These are phyloP conservation scores for Seminavis robusta DNA, from an alignment of 108 stramenopile genomes.

Conservation along the genomic window DNA sequence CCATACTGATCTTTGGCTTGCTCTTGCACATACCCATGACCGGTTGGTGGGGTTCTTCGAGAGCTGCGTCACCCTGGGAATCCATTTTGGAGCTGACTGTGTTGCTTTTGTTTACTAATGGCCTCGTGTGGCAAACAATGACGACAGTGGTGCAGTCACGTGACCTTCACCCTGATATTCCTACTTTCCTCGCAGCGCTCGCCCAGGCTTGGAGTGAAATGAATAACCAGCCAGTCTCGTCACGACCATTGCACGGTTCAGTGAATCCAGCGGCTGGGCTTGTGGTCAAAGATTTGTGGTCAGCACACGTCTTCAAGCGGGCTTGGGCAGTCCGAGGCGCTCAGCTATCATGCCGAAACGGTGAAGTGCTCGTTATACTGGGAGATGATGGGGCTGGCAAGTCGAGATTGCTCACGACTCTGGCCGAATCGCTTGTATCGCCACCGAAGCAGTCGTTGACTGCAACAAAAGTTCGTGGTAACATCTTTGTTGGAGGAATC, in stretches of 20 bases:
- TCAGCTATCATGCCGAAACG: constrained; percentile 63
- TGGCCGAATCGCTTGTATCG: constrained; percentile 62
- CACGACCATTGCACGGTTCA: constrained; percentile 44
- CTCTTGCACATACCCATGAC: constrained; percentile 6
- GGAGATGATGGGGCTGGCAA: constrained; percentile 80
- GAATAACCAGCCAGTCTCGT: constrained; percentile 10
- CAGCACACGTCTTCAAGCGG: constrained; percentile 64
- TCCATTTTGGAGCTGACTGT: constrained; percentile 58
- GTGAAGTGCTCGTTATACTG: constrained; percentile 69
- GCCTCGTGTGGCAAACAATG: constrained; percentile 39
- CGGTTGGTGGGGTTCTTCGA: too few species aligned
- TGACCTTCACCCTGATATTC: constrained; percentile 20
- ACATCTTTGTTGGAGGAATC: constrained; percentile 58
- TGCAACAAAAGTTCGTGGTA: constrained; percentile 66
- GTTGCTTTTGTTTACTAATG: constrained; percentile 41
- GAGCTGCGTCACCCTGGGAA: constrained; percentile 47
- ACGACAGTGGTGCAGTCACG: constrained; percentile 21
- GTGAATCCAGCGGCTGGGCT: constrained; percentile 65
- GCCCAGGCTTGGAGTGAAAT: constrained; percentile 42
- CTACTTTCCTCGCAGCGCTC: constrained; percentile 42
- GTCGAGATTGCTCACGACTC: constrained; percentile 67
- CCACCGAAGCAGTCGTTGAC: constrained; percentile 65
- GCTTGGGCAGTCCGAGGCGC: constrained; percentile 84
- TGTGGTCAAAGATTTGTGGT: constrained; percentile 77
- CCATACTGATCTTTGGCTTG: constrained; percentile 22